Conservation (phyloP, 106 monocot species). For the Dendrobium nobile region DNA sequence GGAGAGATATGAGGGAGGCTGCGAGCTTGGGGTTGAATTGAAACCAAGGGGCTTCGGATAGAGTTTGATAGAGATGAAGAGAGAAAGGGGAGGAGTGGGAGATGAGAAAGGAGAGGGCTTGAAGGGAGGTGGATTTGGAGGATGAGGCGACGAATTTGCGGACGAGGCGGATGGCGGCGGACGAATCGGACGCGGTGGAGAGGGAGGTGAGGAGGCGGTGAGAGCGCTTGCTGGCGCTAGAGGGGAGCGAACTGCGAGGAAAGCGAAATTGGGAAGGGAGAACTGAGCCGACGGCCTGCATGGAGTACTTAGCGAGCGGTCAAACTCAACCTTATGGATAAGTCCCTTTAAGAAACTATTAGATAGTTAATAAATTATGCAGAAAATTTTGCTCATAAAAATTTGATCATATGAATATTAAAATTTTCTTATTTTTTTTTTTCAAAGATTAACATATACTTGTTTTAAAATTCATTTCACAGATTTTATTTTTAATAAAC, state of each 20-base stretch:
- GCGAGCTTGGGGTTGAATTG: constrained; percentile 59
- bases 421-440: no score
- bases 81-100: constrained; percentile 36
- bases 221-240: constrained; percentile 19
- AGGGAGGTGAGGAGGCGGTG: constrained; percentile 59
- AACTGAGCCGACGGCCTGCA: background rate
- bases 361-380: no score
- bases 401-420: no score
- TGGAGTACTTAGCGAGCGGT: background rate
- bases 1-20: constrained; percentile 42
- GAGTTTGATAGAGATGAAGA: constrained; percentile 38
- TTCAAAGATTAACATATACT: no score
- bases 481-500: no score
- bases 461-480: no score
- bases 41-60: constrained; percentile 56
- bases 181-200: constrained; percentile 26
- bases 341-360: no score
- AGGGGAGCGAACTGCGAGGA: background rate
- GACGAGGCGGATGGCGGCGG: constrained; percentile 41
- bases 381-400: no score
- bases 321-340: background rate
- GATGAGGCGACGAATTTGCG: constrained; percentile 53
- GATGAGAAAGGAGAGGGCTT: constrained; percentile 64
- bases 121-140: constrained; percentile 57
- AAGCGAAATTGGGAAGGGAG: background rate